Evolutionary conservation across 2,329 filamentous ascomycete genomes (phyloP), one percentile per base, ranked within the genome.

Genomic region (Fusarium stilboides): DNA sequence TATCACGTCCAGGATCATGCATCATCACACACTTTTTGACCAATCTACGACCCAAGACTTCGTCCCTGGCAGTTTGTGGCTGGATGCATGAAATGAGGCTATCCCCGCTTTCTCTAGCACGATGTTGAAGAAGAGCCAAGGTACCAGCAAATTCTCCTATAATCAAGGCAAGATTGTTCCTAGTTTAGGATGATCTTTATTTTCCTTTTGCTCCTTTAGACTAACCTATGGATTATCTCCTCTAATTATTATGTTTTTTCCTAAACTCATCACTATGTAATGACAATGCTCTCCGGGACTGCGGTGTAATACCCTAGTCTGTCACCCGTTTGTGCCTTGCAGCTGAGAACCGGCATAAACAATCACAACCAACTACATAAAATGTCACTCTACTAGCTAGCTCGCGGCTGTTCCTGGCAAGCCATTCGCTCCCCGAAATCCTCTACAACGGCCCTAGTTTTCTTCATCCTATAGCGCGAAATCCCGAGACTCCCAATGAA

Each of bases 401-500:
- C 54, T 70, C 57, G 67, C 67, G 67, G 66, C 58, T 70, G 62
- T 70, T 68, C 57, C 50, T 60, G 57, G 17, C 22, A 39, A 36
- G 57, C 22, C 45, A 67, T 68, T 68, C 67, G 67, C 58, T 66
- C 62, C 22, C 47, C 42, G 51, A 26, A 44, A 47, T 15, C n/a
- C n/a, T 52, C 47, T 37, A 43, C 47, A 44, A 37, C 33, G 33
- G 47, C 54, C 37, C 49, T 56, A 44, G 58, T 53, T 57, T 20
- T 57, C 45, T 46, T 68, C 36, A 42, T 36, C 58, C 62, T 60
- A 62, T 74, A 71, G 71, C 66, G 67, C 60, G 59, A 64, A 61
- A 68, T 56, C 51, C 33, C 42, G 24, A 54, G 58, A 65, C 68
- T 70, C 60, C 71, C 72, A 74, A 74, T 74, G 62, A 57, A 61